phyloP scores from a whole-genome alignment of 441 rosid genomes.

The Macaranga tanarius region DNA sequence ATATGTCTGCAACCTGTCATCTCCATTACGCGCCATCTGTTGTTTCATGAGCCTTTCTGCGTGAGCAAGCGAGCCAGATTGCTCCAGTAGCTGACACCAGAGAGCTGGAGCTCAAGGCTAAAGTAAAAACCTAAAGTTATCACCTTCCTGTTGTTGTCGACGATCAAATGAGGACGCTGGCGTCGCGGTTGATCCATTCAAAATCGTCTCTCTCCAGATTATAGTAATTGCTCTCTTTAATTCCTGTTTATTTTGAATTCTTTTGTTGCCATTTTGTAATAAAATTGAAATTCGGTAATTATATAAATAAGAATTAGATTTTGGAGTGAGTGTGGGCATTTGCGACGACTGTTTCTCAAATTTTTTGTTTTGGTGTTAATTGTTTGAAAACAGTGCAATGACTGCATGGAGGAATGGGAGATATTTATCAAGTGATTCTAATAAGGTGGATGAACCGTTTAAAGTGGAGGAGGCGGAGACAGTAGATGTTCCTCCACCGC shows the following conservation, averaged over 20 bases:
- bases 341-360: neutral
- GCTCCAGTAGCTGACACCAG: neutral
- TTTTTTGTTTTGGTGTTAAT: neutral
- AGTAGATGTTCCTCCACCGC: constrained; percentile 71
- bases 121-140: neutral
- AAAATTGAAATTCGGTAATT: neutral
- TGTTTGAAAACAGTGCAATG: constrained; percentile 32
- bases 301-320: neutral
- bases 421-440: constrained; percentile 61
- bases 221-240: constrained; percentile 38
- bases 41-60: neutral
- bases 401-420: constrained; percentile 45
- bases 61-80: neutral
- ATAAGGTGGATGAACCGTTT: constrained; percentile 66
- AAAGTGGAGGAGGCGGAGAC: constrained; percentile 93
- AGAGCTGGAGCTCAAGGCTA: neutral
- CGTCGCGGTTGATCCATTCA: constrained; percentile 58
- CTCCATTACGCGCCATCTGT: constrained; percentile 34
- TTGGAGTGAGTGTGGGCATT: neutral
- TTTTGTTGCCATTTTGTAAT: neutral
- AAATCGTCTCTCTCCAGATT: constrained; percentile 38
- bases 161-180: constrained; percentile 44
- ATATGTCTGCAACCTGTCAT: constrained; percentile 20
- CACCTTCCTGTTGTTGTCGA: neutral
- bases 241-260: constrained; percentile 2